Evolutionary conservation across 2,329 filamentous ascomycete genomes (phyloP).

Genomic region (Cytospora leucostoma): DNA sequence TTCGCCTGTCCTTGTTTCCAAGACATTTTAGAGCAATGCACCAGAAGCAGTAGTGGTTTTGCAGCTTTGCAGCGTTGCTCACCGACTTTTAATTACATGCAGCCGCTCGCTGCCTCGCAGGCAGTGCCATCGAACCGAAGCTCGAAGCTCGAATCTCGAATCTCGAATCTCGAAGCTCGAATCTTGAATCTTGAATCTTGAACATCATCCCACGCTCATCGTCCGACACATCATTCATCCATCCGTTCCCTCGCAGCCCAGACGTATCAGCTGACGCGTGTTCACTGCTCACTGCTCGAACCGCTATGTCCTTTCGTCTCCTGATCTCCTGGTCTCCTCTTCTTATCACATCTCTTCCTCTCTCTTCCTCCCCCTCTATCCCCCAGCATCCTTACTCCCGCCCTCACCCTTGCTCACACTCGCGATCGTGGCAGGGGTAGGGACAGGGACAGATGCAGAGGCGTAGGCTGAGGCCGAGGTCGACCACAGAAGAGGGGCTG

Average conservation of each 20-base stretch:
- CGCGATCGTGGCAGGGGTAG: not conserved
- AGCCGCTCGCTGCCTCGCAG: not conserved
- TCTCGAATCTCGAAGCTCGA: too few relatives aligned
- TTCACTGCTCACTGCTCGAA: not conserved
- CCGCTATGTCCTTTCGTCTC: too few relatives aligned
- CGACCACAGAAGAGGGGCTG: not conserved
- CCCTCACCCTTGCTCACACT: not conserved
- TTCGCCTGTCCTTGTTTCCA: not conserved
- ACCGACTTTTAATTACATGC: not conserved
- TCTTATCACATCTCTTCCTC: not conserved
- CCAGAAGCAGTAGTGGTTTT: too few relatives aligned
- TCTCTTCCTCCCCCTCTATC: too few relatives aligned
- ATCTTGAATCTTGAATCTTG: too few relatives aligned
- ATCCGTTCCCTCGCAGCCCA: not conserved
- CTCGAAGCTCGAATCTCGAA: too few relatives aligned
- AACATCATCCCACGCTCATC: not conserved
- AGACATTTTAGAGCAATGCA: too few relatives aligned
- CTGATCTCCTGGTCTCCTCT: not conserved
- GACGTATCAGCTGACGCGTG: not conserved
- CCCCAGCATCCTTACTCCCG: not conserved
- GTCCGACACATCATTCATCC: not conserved
- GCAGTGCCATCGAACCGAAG: too few relatives aligned
- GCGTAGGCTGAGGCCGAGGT: not conserved
- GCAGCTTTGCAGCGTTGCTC: not conserved
- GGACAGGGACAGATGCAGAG: not conserved